phyloP scores from a whole-genome alignment of 2,329 filamentous ascomycete genomes.

The Sclerotinia sclerotiorum region DNA sequence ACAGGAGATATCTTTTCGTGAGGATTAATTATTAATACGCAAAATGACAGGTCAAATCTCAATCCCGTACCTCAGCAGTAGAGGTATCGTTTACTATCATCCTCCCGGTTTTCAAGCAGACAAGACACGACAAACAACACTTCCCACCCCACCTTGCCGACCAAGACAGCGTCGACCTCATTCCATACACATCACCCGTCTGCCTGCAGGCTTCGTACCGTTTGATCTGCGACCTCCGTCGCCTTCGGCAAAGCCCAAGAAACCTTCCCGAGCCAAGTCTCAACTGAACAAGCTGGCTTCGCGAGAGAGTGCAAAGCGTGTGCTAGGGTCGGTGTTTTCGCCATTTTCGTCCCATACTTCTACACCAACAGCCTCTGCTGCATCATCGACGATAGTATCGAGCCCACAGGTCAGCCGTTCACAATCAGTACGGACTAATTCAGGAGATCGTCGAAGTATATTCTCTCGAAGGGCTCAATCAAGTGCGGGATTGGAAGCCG shows the following conservation, averaged over 20 bases:
- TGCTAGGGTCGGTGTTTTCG: slow-evolving; percentile 39
- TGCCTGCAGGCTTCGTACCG: slow-evolving; percentile 47
- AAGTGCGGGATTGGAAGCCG: slow-evolving; percentile 16
- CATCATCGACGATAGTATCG: slow-evolving; percentile 29
- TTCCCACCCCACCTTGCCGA: slow-evolving; percentile 48
- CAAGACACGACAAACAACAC: slow-evolving; percentile 27
- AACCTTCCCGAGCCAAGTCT: slow-evolving; percentile 42
- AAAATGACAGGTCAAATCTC: slow-evolving; percentile 37
- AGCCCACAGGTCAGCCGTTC: slow-evolving; percentile 31
- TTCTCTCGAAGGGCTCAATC: slow-evolving; percentile 32
- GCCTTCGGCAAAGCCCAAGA: slow-evolving; percentile 37
- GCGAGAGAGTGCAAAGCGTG: slow-evolving; percentile 42
- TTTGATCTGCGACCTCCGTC: slow-evolving; percentile 40
- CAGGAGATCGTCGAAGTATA: slow-evolving; percentile 31
- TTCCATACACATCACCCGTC: slow-evolving; percentile 54
- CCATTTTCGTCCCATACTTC: slow-evolving; percentile 31
- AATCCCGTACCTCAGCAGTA: slow-evolving; percentile 33
- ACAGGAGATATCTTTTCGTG: slow-evolving; percentile 1
- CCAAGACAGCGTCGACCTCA: slow-evolving; percentile 53
- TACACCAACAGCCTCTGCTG: slow-evolving; percentile 20
- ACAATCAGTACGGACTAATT: slow-evolving; percentile 29
- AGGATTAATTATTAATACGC: slow-evolving; percentile 30
- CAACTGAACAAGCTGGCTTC: slow-evolving; percentile 47
- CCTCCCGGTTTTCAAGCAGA: slow-evolving; percentile 28
- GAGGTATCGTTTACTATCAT: slow-evolving; percentile 37